phyloP scores from a whole-genome alignment of 2,329 filamentous ascomycete genomes.

The Arthrobotrys sinensis region DNA sequence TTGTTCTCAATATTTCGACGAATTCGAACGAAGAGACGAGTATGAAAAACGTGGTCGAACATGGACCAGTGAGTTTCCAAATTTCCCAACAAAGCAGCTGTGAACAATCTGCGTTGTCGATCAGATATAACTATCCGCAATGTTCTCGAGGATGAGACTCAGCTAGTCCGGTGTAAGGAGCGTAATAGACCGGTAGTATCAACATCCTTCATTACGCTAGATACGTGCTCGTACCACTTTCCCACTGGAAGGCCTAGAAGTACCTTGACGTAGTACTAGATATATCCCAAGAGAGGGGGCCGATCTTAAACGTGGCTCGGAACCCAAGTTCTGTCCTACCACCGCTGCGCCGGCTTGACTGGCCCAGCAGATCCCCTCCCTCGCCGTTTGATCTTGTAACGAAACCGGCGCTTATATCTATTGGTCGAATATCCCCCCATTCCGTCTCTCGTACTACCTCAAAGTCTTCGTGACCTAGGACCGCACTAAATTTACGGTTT shows the following conservation, averaged over 20 bases:
- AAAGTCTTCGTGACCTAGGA: neutral
- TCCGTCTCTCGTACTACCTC: slow-evolving; percentile 1
- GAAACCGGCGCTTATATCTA: neutral
- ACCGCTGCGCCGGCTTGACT: neutral
- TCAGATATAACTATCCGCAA: neutral
- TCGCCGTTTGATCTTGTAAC: slow-evolving; percentile 1
- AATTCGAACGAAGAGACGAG: neutral
- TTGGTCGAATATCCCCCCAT: neutral
- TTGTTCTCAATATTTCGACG: neutral
- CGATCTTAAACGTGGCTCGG: slow-evolving; percentile 32
- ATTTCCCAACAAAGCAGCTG: slow-evolving; percentile 8
- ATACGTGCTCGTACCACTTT: neutral
- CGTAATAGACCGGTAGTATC: neutral
- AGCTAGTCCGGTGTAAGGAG: too few species aligned
- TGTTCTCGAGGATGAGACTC: too few species aligned
- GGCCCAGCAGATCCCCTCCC: neutral
- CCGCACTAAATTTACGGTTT: neutral
- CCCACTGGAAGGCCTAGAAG: slow-evolving; percentile 12
- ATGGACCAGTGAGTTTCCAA: too few species aligned
- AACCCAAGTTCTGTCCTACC: slow-evolving; percentile 12
- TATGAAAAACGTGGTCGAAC: too few species aligned
- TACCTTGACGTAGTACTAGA: neutral
- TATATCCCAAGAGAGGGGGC: slow-evolving; percentile 21
- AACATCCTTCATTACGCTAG: neutral
- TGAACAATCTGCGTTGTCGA: neutral